Conservation (phyloP, 2,329 filamentous ascomycete genomes). For the Paecilomyces formosus region DNA sequence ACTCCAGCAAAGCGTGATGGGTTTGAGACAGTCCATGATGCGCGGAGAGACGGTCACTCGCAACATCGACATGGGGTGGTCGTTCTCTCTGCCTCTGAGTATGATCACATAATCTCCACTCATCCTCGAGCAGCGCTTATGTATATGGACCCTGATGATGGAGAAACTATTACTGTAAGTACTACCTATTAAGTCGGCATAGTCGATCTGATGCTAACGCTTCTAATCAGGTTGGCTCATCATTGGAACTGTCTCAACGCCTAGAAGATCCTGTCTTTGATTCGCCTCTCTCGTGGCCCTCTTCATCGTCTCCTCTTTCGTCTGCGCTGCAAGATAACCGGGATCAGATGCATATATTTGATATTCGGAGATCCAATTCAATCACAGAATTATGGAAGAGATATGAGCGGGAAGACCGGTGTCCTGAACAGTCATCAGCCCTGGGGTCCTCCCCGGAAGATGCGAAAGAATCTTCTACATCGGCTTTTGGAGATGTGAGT, state of each 20-base stretch:
- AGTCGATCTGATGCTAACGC: neutral
- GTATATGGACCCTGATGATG: conserved; percentile 41
- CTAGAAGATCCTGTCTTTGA: conserved; percentile 33
- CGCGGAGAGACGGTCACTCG: neutral
- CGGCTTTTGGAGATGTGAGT: neutral
- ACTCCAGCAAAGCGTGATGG: neutral
- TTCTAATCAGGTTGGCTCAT: conserved; percentile 35
- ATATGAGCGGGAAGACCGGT: conserved; percentile 13
- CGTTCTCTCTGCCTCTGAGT: conserved; percentile 33
- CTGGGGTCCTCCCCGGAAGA: neutral
- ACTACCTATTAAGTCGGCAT: neutral
- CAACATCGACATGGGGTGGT: conserved; percentile 23
- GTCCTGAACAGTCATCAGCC: neutral
- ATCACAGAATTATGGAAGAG: conserved; percentile 32
- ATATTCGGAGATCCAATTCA: conserved; percentile 35
- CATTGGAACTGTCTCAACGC: conserved; percentile 39
- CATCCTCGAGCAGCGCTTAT: conserved; percentile 35
- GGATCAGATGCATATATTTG: conserved; percentile 38
- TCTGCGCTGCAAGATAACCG: conserved; percentile 6
- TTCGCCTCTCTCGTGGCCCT: conserved; percentile 4
- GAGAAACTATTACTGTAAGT: conserved; percentile 38
- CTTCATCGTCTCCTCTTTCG: neutral
- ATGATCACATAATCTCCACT: conserved; percentile 33
- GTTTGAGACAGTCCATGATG: neutral
- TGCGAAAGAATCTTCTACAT: neutral